Evolutionary conservation across 768 basidiomycete species (phyloP).

Genomic region (Tulasnella sp.): DNA sequence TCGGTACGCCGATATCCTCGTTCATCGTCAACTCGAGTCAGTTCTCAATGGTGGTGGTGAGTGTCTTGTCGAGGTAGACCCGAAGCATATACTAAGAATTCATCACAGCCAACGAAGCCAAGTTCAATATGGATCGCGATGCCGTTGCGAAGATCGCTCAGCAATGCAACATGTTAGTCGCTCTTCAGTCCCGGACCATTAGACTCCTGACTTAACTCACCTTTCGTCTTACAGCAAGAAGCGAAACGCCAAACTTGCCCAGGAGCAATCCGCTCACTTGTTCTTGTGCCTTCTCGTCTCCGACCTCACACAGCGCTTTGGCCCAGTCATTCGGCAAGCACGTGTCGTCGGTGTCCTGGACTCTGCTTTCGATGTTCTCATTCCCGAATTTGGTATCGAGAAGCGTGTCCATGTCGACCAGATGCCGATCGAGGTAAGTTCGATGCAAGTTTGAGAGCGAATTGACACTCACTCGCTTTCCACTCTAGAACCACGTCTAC

Average conservation of each 20-base stretch:
- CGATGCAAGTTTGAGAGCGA: not conserved
- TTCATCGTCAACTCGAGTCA: conserved; percentile 94
- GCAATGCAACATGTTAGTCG: conserved; percentile 88
- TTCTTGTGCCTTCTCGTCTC: conserved; percentile 93
- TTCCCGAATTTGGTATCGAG: conserved; percentile 97
- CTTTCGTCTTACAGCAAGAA: conserved; percentile 57
- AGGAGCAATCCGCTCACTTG: conserved; percentile 94
- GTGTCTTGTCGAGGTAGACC: conserved; percentile 33
- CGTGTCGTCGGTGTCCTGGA: conserved; percentile 95
- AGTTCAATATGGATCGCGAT: conserved; percentile 97
- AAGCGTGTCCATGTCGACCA: conserved; percentile 98
- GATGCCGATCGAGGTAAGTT: conserved; percentile 91
- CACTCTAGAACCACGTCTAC: conserved; percentile 79
- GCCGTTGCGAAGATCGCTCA: conserved; percentile 97
- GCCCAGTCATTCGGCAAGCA: conserved; percentile 93
- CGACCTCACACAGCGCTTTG: conserved; percentile 90
- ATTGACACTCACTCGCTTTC: conserved; percentile 32
- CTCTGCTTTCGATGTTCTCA: conserved; percentile 92
- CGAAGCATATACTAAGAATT: not conserved
- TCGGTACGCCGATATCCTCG: conserved; percentile 89
- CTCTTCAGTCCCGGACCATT: not conserved
- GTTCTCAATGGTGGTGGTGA: conserved; percentile 67
- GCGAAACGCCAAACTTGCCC: conserved; percentile 86
- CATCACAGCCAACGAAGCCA: conserved; percentile 57
- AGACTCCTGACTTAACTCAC: not conserved